These are phyloP conservation scores for Rhodocollybia butyracea DNA, from an alignment of 768 basidiomycete genomes.

Conservation along the genomic window DNA sequence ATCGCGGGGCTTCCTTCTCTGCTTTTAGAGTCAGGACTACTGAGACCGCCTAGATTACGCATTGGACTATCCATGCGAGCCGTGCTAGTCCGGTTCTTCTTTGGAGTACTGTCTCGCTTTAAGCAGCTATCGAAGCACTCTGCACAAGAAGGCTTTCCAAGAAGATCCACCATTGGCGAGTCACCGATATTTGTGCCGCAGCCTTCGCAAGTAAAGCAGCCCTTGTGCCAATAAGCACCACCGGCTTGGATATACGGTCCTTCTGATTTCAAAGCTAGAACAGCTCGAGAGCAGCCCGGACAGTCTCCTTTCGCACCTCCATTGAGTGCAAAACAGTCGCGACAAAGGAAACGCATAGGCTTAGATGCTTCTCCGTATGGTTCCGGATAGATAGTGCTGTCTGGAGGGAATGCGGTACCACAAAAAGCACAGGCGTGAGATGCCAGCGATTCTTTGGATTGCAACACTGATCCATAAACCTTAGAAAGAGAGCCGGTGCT, in stretches of 20 bases:
- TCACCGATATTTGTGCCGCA: conserved; percentile 74
- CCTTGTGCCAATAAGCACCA: conserved; percentile 76
- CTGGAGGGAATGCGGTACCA: conserved; percentile 63
- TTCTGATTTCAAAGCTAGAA: conserved; percentile 72
- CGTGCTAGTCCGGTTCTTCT: conserved; percentile 29
- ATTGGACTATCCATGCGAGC: conserved; percentile 21
- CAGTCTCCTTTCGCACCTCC: conserved; percentile 81
- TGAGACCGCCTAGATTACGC: conserved; percentile 45
- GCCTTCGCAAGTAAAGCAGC: conserved; percentile 72
- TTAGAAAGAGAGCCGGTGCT: conserved; percentile 57
- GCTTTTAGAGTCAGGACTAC: conserved; percentile 30
- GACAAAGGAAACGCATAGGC: conserved; percentile 65
- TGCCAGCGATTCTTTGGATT: conserved; percentile 70
- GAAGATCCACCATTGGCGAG: conserved; percentile 77
- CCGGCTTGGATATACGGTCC: conserved; percentile 74
- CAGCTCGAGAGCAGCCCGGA: conserved; percentile 62
- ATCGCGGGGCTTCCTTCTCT: conserved; percentile 58
- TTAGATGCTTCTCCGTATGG: conserved; percentile 33
- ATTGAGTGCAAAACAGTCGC: conserved; percentile 63
- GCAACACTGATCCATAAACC: conserved; percentile 82
- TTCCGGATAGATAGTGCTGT: conserved; percentile 85
- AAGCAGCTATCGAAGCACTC: conserved; percentile 82
- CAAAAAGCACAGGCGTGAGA: conserved; percentile 71
- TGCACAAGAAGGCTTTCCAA: conserved; percentile 74
- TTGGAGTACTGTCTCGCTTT: conserved; percentile 48